Evolutionary conservation across 2,329 filamentous ascomycete genomes (phyloP).

Genomic region (Ceratocystis huliohia): DNA sequence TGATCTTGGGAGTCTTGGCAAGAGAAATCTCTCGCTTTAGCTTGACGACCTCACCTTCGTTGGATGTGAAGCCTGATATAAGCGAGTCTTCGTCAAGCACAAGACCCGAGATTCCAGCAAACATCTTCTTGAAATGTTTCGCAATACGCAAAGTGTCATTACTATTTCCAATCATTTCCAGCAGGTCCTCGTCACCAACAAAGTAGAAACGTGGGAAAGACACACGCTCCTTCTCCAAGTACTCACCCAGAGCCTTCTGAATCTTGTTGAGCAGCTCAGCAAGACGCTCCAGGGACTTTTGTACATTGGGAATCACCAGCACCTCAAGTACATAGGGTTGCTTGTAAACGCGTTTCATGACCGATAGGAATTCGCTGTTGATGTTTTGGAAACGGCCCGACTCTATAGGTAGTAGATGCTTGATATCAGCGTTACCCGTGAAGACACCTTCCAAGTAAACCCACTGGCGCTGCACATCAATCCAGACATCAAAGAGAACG

Average conservation of each 20-base stretch:
- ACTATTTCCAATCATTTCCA: slow-evolving; percentile 99
- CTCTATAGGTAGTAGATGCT: slow-evolving; percentile 90
- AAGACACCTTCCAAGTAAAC: slow-evolving; percentile 98
- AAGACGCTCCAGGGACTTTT: slow-evolving; percentile 87
- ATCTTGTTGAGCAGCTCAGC: slow-evolving; percentile 98
- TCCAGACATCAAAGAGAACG: slow-evolving; percentile 98
- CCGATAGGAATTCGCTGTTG: slow-evolving; percentile 96
- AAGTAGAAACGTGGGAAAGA: slow-evolving; percentile 99
- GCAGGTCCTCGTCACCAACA: slow-evolving; percentile 91
- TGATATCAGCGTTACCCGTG: slow-evolving; percentile 96
- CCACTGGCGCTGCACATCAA: slow-evolving; percentile 99
- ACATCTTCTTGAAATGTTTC: slow-evolving; percentile 99
- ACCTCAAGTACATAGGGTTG: slow-evolving; percentile 93
- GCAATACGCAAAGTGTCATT: slow-evolving; percentile 92
- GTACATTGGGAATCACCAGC: slow-evolving; percentile 85
- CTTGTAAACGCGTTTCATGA: slow-evolving; percentile 99
- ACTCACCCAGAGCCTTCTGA: slow-evolving; percentile 95
- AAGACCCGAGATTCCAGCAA: slow-evolving; percentile 84
- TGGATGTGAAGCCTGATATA: slow-evolving; percentile 87
- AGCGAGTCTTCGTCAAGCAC: slow-evolving; percentile 80
- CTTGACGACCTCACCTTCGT: slow-evolving; percentile 79
- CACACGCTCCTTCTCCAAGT: slow-evolving; percentile 91
- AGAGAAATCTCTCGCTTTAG: slow-evolving; percentile 87
- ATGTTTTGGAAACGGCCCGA: slow-evolving; percentile 97
- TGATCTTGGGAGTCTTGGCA: slow-evolving; percentile 88